Base-by-base conservation (phyloP, 2,329 filamentous ascomycete species). In the Botrytis cinerea region DNA sequence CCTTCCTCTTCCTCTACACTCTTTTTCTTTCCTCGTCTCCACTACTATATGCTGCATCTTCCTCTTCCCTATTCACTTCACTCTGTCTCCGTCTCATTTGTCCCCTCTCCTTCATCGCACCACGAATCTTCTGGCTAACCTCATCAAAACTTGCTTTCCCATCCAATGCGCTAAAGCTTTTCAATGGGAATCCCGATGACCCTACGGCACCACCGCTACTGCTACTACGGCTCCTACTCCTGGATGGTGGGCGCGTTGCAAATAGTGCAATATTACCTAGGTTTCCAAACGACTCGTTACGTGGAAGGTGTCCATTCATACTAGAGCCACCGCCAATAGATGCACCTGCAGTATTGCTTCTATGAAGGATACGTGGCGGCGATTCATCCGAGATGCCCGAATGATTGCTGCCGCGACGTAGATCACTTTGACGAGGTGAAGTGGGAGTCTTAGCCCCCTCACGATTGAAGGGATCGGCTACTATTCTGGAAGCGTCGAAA, bases 201-300 rank as follows among this genome's bases (percentile, higher is more conserved):
- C 90, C 88, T 73, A 90, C 85, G 0, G 88, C 87, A 40, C 89
- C 89, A 59, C 90, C 89, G 75, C 87, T 88, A 75, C 90, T 93
- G 81, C 91, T 87, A 78, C 90, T 93, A 40, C 92, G 87, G 77
- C 88, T 91, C 73, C 90, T 88, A 70, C 88, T 91, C n/a, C 94
- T 90, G 70, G 93, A 97, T n/a, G 92, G 88, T 7, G 95, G 94
- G 45, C 93, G 88, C 25, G 93, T 96, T 4, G 95, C 94, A 84
- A 98, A 99, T 83, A 99, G 91, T 75, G 92, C 93, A 77, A 97
- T 92, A 67, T 89, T 90, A 20, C 93, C 92, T 76, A 98, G 92
- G 82, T 98, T 95, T 82, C 91, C 91, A 84, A 98, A 98, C 0
- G 93, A 96, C 83, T 98, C 96, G 84, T 97, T 98, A 74, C 93